Evolutionary conservation across 169 alveolate genomes (phyloP), one percentile per base, ranked within the genome.

Genomic region (Pseudocohnilembus persalinus): DNA sequence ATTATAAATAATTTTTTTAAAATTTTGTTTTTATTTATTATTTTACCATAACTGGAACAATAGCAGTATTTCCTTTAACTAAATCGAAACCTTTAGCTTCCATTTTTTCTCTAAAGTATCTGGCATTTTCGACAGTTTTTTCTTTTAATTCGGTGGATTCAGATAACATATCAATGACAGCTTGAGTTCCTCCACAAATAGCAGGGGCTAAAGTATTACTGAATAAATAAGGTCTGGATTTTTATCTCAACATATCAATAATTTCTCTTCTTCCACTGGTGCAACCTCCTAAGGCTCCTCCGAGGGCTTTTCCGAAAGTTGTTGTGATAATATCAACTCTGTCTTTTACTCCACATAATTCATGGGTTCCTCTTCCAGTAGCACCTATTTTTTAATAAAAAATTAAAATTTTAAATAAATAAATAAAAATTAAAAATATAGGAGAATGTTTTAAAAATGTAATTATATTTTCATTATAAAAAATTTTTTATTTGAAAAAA

Each of bases 201-300:
- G 91, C 82, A 0, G 96, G 96, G 0, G 96, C 95, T 15, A 93
- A 76, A 16, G 96, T 83, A 64, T 93, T 93, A 0, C 92, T 83
- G 80, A 93, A 93, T 30, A 93, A 82, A 73, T 92, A 92, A 27
- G 96, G 94, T 68, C 96, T 35, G 28, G 93, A 89, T 74, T 83
- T 88, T 72, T 88, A 68, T 77, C 95, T 87, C 33, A 93, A 30
- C 1, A 81, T 72, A 29, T 89, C 92, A 26, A 93, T 87, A 15
- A 93, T 31, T n/a, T 88, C 91, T 79, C 85, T 79, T 16, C 82
- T 73, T 0, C 91, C 92, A 26, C 91, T 83, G 20, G 89, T 73
- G 85, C 89, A 92, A 29, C 96, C 96, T 28, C 96, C 96, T 31
- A 93, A 88, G 15, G 91, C 94, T 0, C 95, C 94, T 31, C 96